Percentiles rank a stretch among this genome's conserved stretches.
These are phyloP conservation scores for Yueomyces sp. DNA, from an alignment of 805 yeast species.

Conservation along the genomic window DNA sequence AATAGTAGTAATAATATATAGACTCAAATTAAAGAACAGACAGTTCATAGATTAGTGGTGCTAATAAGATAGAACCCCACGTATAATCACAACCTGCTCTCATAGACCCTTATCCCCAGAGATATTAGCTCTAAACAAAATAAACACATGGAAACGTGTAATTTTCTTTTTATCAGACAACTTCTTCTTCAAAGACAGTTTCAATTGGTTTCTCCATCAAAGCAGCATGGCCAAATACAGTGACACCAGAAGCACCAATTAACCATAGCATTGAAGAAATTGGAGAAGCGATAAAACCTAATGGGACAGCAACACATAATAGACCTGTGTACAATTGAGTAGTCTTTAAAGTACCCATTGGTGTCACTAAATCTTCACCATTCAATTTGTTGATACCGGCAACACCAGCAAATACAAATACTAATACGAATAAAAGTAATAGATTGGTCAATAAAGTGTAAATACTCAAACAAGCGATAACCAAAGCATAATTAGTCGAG, in stretches of 20 bases:
- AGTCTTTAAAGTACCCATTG: conserved; percentile 57
- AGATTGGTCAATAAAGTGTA: conserved; percentile 83
- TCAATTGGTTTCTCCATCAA: conserved; percentile 93
- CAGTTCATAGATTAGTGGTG: too few species aligned
- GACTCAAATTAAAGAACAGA: too few species aligned
- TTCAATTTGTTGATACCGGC: conserved; percentile 64
- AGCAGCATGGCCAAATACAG: conserved; percentile 77
- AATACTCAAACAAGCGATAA: conserved; percentile 58
- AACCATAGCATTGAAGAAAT: conserved; percentile 85
- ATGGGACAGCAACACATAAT: conserved; percentile 61
- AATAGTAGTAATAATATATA: too few species aligned
- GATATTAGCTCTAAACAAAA: neutral
- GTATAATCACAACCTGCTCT: too few species aligned
- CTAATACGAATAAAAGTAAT: conserved; percentile 70
- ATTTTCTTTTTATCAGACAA: conserved; percentile 9
- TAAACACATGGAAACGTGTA: neutral
- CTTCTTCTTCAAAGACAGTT: conserved; percentile 79
- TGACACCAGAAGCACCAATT: conserved; percentile 67
- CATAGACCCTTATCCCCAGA: too few species aligned
- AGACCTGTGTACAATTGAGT: conserved; percentile 78
- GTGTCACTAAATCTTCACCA: conserved; percentile 73
- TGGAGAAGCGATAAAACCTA: conserved; percentile 82
- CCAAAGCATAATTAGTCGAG: conserved; percentile 70
- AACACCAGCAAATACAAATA: conserved; percentile 60
- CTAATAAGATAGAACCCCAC: too few species aligned